Evolutionary conservation across 1,284 basidiomycete genomes (phyloP), one percentile per base, ranked within the genome.

Genomic region (Leccinum griseonigrum): DNA sequence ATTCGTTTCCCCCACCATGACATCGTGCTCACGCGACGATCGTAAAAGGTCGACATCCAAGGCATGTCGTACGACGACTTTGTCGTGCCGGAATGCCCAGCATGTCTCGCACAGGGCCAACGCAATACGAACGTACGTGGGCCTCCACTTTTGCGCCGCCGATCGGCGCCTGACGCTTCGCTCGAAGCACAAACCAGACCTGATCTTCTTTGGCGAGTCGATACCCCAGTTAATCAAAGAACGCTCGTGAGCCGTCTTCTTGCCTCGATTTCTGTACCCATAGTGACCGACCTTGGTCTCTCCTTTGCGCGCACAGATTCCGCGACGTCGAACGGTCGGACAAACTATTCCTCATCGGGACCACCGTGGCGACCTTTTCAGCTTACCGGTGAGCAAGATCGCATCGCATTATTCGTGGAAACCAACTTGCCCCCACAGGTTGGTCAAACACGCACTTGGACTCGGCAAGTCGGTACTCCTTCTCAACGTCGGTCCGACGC

Each of bases 171-270:
- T 28, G n/a, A 53, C 51, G 14, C 46, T 26, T 29, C 54, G 31
- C 29, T 58, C 63, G 89, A 59, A 72, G 89, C 83, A 90, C 64
- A 95, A 95, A 77, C 91, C 93, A 0, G 87, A 91, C 58, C 84
- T 96, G 18, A 85, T 94, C 18, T 96, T 95, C 74, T 97, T 97
- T 68, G 93, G 94, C 34, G 94, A 95, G 77, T 91, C 91, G 1
- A 90, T 95, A 63, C 79, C 85, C 4, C 71, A 79, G 22, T 63
- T 76, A 50, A 80, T 90, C 40, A 88, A 84, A 71, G 83, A 88
- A 46, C 79, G 83, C 68, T 94, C 94, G 90, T 94, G 71, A 70
- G 90, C 22, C 75, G 38, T 46, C 75, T 34, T 54, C 28, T 11
- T 43, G 36, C 75, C 36, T 54, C 31, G 5, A 5, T 11, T 29